Percentiles rank a stretch among this genome's conserved stretches.
Evolutionary conservation across 2,329 filamentous ascomycete species (phyloP).

Genomic region (Colletotrichum tropicicola): DNA sequence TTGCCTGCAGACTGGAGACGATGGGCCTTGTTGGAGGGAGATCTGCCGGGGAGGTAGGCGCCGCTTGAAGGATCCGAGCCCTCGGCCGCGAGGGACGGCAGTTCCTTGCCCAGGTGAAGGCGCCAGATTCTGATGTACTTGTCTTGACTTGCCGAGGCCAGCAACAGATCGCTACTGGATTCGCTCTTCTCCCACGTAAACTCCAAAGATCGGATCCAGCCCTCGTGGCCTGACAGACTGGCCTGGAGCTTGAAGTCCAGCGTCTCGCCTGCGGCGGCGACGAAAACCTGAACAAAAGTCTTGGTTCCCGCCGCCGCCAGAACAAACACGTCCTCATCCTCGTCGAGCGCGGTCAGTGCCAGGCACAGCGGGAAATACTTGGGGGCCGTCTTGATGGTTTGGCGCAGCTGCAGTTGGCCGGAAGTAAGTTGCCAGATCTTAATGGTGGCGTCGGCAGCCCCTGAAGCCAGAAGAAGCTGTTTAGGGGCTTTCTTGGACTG

Average conservation of each 20-base stretch:
- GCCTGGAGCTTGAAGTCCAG: slow-evolving; percentile 75
- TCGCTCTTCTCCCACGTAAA: slow-evolving; percentile 72
- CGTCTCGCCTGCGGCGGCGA: slow-evolving; percentile 52
- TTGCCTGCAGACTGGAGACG: slow-evolving; percentile 68
- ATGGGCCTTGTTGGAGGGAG: slow-evolving; percentile 90
- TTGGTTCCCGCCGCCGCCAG: slow-evolving; percentile 89
- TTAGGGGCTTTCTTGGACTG: slow-evolving; percentile 37
- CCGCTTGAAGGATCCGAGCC: slow-evolving; percentile 66
- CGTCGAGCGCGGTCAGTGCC: slow-evolving; percentile 70
- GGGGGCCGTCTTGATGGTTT: slow-evolving; percentile 77
- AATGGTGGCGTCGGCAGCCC: slow-evolving; percentile 80
- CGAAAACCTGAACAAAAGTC: slow-evolving; percentile 82
- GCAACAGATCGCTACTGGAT: slow-evolving; percentile 72
- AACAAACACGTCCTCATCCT: slow-evolving; percentile 62
- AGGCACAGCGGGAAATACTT: slow-evolving; percentile 85
- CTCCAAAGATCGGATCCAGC: slow-evolving; percentile 88
- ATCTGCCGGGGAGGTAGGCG: slow-evolving; percentile 71
- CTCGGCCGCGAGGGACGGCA: slow-evolving; percentile 64
- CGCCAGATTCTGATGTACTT: slow-evolving; percentile 97
- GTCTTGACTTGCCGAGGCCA: slow-evolving; percentile 96
- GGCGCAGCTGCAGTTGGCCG: slow-evolving; percentile 62
- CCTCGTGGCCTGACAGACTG: slow-evolving; percentile 88
- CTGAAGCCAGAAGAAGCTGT: slow-evolving; percentile 73
- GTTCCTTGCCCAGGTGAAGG: slow-evolving; percentile 74
- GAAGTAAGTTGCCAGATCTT: slow-evolving; percentile 73